A percentile compares a stretch with the other conserved stretches of the same genome.
Conservation (phyloP, 441 rosid species). For the Hura crepitans region DNA sequence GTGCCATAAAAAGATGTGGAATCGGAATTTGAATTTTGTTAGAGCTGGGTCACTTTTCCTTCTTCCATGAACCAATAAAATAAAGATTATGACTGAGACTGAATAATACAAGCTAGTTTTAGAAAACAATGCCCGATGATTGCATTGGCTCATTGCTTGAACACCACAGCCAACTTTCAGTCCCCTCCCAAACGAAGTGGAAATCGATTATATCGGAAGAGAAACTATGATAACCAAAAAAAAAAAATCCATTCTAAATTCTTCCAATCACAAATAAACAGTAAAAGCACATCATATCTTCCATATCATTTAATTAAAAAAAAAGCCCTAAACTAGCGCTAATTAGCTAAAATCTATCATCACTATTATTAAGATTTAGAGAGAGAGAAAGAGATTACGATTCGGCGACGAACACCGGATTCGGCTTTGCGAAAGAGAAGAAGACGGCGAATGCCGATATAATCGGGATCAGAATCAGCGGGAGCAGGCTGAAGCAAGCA, state of each 20-base stretch:
- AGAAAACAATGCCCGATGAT: background rate
- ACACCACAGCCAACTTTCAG: background rate
- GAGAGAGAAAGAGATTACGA: conserved; percentile 40
- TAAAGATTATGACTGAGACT: background rate
- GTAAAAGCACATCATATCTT: background rate
- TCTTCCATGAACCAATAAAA: background rate
- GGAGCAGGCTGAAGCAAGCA: conserved; percentile 72
- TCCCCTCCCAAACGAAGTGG: background rate
- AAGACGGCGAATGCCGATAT: conserved; percentile 70
- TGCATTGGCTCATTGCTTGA: background rate
- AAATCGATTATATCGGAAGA: background rate
- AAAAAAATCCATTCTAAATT: background rate
- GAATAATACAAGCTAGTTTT: background rate
- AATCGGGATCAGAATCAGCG: conserved; percentile 56
- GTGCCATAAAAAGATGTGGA: background rate
- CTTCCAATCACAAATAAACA: background rate
- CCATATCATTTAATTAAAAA: background rate
- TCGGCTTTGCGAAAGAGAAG: conserved; percentile 73
- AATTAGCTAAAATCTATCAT: conserved; percentile 16
- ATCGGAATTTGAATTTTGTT: background rate
- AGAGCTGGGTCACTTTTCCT: background rate
- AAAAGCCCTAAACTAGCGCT: conserved; percentile 8
- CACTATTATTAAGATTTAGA: background rate
- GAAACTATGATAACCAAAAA: background rate
- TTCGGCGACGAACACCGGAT: conserved; percentile 55